phyloP scores from a whole-genome alignment of 768 basidiomycete genomes.

The Lactarius indigo region DNA sequence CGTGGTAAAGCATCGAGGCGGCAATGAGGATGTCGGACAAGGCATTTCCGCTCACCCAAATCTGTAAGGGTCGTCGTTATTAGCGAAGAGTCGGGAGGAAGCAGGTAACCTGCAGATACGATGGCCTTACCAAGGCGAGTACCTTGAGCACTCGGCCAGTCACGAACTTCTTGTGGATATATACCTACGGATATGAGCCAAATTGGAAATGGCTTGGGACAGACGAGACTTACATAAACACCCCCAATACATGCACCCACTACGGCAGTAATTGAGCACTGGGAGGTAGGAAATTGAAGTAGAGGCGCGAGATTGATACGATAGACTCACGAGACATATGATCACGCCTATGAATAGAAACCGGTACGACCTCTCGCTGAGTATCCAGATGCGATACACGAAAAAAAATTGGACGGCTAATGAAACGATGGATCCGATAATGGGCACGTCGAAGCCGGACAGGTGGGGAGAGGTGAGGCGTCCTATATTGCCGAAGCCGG shows the following conservation, averaged over 20 bases:
- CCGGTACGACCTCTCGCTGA: not conserved
- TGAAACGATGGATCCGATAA: conserved; percentile 30
- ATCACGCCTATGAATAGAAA: not conserved
- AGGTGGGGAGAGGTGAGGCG: conserved; percentile 26
- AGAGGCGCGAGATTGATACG: not conserved
- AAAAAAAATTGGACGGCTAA: conserved; percentile 34
- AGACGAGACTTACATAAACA: not conserved
- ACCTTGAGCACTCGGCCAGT: not conserved
- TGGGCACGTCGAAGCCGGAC: conserved; percentile 30
- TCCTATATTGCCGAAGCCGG: conserved; percentile 32
- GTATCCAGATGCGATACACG: conserved; percentile 31
- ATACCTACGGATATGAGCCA: not conserved
- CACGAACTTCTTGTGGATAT: not conserved
- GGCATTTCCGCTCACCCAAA: conserved; percentile 12
- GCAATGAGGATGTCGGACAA: conserved; percentile 14
- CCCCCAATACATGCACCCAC: not conserved
- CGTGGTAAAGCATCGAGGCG: conserved; percentile 6
- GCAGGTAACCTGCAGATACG: not conserved
- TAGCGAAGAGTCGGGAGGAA: not conserved
- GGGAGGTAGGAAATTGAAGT: not conserved
- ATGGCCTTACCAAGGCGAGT: not conserved
- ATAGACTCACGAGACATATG: conserved; percentile 5
- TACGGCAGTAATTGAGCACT: not conserved
- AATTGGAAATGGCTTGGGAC: not conserved
- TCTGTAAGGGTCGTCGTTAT: not conserved